Percentiles rank a stretch among this genome's conserved stretches.
phyloP scores from a whole-genome alignment of 2,329 filamentous ascomycete genomes.

The Fusarium udum region DNA sequence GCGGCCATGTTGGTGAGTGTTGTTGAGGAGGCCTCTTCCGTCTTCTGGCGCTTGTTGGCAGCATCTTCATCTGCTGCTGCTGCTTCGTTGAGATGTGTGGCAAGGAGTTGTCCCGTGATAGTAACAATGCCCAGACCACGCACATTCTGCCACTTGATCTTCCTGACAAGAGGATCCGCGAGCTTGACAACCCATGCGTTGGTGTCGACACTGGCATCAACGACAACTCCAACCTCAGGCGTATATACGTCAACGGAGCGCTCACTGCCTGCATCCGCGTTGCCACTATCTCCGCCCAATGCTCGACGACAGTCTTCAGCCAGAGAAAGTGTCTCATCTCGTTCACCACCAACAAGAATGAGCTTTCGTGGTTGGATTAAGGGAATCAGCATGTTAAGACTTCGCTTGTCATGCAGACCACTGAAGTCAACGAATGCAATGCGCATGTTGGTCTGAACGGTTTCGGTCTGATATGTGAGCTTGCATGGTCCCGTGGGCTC shows the following conservation, averaged over 20 bases:
- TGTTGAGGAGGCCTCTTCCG: conserved; percentile 45
- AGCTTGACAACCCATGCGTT: conserved; percentile 97
- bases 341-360: conserved; percentile 85
- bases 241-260: conserved; percentile 79
- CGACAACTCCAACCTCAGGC: conserved; percentile 74
- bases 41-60: conserved; percentile 61
- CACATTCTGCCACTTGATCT: conserved; percentile 94
- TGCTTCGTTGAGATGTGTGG: conserved; percentile 53
- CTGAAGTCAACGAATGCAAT: conserved; percentile 92
- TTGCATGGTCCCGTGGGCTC: conserved; percentile 76
- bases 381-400: conserved; percentile 92
- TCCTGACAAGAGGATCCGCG: conserved; percentile 83
- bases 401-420: conserved; percentile 91
- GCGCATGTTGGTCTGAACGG: conserved; percentile 74
- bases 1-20: conserved; percentile 38
- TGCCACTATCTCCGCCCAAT: conserved; percentile 46
- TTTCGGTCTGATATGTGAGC: conserved; percentile 70
- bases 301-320: conserved; percentile 83
- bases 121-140: conserved; percentile 90
- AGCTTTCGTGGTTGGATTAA: conserved; percentile 94
- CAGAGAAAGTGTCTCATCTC: conserved; percentile 79
- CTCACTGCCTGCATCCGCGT: conserved; percentile 51
- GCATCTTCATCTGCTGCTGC: conserved; percentile 53
- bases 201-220: conserved; percentile 96
- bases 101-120: conserved; percentile 76